Conservation (phyloP, 306 rosid genomes). For the Morella rubra region DNA sequence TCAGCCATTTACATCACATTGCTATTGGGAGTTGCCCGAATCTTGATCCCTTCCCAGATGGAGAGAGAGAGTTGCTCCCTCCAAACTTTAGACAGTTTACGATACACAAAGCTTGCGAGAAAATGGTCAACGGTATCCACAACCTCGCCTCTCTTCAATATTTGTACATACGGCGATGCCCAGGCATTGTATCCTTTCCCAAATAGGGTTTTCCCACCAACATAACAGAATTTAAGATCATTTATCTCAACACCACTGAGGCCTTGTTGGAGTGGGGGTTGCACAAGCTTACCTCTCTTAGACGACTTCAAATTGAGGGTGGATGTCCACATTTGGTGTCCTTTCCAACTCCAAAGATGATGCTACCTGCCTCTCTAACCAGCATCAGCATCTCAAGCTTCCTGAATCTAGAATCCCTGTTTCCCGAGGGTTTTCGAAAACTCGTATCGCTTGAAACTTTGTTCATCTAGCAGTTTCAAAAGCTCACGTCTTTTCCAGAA, state of each 20-base stretch:
- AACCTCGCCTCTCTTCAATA: conserved; percentile 10
- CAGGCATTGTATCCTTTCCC: neutral
- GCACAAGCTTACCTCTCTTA: conserved; percentile 24
- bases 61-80: conserved; percentile 6
- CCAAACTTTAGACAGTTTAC: neutral
- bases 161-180: conserved; percentile 4
- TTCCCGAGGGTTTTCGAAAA: conserved; percentile 13
- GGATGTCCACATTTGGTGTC: neutral
- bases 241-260: neutral
- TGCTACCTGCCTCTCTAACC: neutral
- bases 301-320: neutral
- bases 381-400: neutral
- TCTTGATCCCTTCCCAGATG: too few species aligned
- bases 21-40: too few species aligned
- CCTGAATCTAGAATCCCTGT: conserved; percentile 14
- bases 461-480: neutral
- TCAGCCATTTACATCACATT: too few species aligned
- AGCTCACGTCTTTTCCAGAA: too few species aligned
- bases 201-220: conserved; percentile 19
- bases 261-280: conserved; percentile 11
- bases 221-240: neutral
- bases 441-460: conserved; percentile 19
- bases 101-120: neutral
- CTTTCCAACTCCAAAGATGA: conserved; percentile 12
- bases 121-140: conserved; percentile 2